Conservation (phyloP, 306 rosid species). For the Potentilla sterilis region DNA sequence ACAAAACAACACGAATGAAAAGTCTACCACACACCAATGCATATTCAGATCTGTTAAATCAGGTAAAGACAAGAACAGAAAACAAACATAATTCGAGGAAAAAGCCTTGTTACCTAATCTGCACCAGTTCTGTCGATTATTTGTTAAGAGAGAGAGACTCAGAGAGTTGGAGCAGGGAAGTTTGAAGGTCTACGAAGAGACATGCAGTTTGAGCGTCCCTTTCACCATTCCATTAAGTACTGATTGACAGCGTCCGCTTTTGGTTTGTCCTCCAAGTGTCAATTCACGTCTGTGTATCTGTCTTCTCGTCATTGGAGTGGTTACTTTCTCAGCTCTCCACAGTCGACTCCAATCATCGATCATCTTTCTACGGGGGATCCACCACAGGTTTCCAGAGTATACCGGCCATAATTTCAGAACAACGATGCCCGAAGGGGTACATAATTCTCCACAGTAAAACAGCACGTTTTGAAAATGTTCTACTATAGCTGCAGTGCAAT, state of each 20-base stretch:
- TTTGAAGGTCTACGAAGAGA: background rate
- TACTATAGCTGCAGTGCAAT: background rate
- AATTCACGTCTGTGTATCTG: background rate
- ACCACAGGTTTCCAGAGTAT: background rate
- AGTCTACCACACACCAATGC: no score
- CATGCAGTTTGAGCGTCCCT: background rate
- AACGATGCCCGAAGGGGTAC: background rate
- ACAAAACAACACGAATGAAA: no score
- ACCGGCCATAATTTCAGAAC: background rate
- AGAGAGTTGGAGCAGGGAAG: no score
- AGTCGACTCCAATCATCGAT: background rate
- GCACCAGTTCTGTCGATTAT: no score
- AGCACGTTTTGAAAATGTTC: background rate
- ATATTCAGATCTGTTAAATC: no score
- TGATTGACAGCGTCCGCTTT: background rate
- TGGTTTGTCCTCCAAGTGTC: background rate
- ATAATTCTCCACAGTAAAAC: no score
- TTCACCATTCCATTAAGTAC: background rate
- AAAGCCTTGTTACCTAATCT: no score
- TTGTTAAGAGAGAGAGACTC: no score
- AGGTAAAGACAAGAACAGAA: no score
- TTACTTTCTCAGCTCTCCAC: background rate
- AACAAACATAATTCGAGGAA: no score
- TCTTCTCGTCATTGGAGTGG: background rate
- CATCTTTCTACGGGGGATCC: background rate